phyloP scores from a whole-genome alignment of 2,329 filamentous ascomycete species.

The Aspergillus spinulosporus region DNA sequence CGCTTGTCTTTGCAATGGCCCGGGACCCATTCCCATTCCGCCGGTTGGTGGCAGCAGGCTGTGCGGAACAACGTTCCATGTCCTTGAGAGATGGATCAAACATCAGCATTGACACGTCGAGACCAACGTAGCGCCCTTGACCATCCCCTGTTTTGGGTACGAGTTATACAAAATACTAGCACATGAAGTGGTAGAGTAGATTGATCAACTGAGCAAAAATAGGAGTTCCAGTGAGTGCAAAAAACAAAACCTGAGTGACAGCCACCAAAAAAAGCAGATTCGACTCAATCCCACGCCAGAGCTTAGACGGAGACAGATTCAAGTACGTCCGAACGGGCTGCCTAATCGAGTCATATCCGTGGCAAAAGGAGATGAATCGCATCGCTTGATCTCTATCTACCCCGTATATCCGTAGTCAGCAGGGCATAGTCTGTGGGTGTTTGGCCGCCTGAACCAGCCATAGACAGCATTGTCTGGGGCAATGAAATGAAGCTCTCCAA shows the following conservation, averaged over 20 bases:
- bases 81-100: slow-evolving; percentile 17
- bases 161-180: not conserved
- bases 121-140: not conserved
- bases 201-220: slow-evolving; percentile 3
- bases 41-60: slow-evolving; percentile 24
- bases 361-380: slow-evolving; percentile 33
- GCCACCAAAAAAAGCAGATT: not conserved
- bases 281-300: not conserved
- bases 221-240: not conserved
- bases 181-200: not conserved
- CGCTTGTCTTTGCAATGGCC: not conserved
- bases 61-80: slow-evolving; percentile 13
- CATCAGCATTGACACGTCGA: slow-evolving; percentile 18
- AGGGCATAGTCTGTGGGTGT: slow-evolving; percentile 19
- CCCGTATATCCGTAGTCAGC: slow-evolving; percentile 29
- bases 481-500: not conserved
- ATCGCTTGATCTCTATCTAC: slow-evolving; percentile 15
- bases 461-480: not conserved
- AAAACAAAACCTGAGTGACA: not conserved
- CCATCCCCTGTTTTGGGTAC: not conserved
- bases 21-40: not conserved
- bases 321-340: not conserved
- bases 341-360: slow-evolving; percentile 22
- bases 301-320: not conserved
- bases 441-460: slow-evolving; percentile 5